Percentiles rank a stretch among this genome's conserved stretches.
These are phyloP conservation scores for Termitomyces sp. DNA, from an alignment of 768 basidiomycete species.

Conservation along the genomic window DNA sequence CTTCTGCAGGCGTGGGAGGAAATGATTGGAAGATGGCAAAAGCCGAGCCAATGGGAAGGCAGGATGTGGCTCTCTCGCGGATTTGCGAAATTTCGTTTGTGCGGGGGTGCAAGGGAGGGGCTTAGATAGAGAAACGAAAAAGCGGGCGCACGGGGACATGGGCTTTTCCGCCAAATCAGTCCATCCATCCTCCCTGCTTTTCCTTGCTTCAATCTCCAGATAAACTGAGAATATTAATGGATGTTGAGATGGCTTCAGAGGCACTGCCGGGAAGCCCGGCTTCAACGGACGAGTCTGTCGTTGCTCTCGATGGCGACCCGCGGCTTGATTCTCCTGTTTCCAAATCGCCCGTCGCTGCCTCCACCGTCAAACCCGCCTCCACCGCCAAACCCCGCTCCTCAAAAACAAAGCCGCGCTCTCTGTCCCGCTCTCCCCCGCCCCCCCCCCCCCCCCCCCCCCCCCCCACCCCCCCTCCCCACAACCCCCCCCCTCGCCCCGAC, in stretches of 20 bases:
- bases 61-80: constrained; percentile 21
- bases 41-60: constrained; percentile 30
- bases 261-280: background rate
- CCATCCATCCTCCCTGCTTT: constrained; percentile 7
- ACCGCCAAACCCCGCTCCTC: constrained; percentile 49
- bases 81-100: constrained; percentile 8
- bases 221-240: background rate
- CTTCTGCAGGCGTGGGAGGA: constrained; percentile 9
- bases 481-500: no score
- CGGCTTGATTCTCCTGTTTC: background rate
- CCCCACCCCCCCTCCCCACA: no score
- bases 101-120: constrained; percentile 3
- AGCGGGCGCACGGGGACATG: constrained; percentile 22
- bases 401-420: constrained; percentile 24
- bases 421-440: constrained; percentile 11
- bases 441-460: no score
- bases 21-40: constrained; percentile 30
- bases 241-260: background rate
- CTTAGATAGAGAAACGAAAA: constrained; percentile 4
- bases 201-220: constrained; percentile 10
- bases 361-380: constrained; percentile 5
- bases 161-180: constrained; percentile 15
- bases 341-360: constrained; percentile 6
- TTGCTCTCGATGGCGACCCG: background rate
- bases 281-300: background rate